Percentiles rank a stretch among this genome's conserved stretches.
Conservation (phyloP, 805 yeast genomes). For the Hanseniaspora occidentalis region DNA sequence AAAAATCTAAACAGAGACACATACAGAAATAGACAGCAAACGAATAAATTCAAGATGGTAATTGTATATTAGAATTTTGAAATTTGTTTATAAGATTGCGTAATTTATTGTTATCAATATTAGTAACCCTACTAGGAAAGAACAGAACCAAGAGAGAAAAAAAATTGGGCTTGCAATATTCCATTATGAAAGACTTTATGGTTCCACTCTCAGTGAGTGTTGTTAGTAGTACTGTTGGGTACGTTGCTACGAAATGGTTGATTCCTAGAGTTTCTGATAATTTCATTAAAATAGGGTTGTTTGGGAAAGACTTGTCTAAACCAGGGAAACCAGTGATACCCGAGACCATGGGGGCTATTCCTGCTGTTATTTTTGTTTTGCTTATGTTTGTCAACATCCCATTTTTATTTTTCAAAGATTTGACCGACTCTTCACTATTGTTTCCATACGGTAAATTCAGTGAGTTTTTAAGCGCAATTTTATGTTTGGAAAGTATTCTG, state of each 20-base stretch:
- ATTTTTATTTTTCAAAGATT: slow-evolving; percentile 57
- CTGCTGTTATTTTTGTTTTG: slow-evolving; percentile 70
- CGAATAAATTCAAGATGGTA: too few species aligned
- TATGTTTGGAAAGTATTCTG: slow-evolving; percentile 74
- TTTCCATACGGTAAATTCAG: slow-evolving; percentile 79
- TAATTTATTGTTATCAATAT: too few species aligned
- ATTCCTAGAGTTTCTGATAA: slow-evolving; percentile 58
- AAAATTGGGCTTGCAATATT: not conserved
- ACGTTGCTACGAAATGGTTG: slow-evolving; percentile 40
- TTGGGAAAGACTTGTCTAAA: slow-evolving; percentile 76
- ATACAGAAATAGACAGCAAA: too few species aligned
- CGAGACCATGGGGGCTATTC: slow-evolving; percentile 85
- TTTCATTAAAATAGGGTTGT: slow-evolving; percentile 69
- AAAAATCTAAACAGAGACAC: too few species aligned
- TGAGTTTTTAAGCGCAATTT: slow-evolving; percentile 72
- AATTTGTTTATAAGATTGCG: too few species aligned
- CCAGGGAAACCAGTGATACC: slow-evolving; percentile 64
- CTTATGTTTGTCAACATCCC: slow-evolving; percentile 81
- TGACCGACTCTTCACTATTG: slow-evolving; percentile 6
- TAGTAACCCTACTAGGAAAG: too few species aligned
- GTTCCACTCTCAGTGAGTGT: not conserved
- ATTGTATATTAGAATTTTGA: too few species aligned
- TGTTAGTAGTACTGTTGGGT: slow-evolving; percentile 34
- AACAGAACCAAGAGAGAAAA: not conserved
- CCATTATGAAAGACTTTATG: not conserved